These are phyloP conservation scores for Ceratobasidium sp. DNA, from an alignment of 1,284 basidiomycete genomes.

Conservation along the genomic window DNA sequence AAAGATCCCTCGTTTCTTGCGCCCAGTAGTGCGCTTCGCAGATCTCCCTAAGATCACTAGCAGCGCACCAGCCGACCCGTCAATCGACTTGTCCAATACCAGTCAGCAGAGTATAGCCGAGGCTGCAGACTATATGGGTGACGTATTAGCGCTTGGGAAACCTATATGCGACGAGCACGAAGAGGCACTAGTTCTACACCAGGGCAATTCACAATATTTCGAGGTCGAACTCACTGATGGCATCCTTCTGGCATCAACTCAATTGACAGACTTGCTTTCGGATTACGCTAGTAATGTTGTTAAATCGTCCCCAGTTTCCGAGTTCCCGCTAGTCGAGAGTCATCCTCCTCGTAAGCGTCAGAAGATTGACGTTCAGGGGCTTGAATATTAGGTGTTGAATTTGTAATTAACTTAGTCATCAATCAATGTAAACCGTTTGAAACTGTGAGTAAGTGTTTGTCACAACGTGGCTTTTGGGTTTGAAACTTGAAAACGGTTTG, in stretches of 20 bases:
- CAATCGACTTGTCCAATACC: neutral
- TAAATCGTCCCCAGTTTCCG: neutral
- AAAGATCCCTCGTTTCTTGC: neutral
- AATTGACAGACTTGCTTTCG: neutral
- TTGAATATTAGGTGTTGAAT: constrained; percentile 8
- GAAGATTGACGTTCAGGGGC: neutral
- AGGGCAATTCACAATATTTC: constrained; percentile 5
- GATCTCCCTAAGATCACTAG: neutral
- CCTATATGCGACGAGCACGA: neutral
- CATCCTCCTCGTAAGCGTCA: constrained; percentile 1
- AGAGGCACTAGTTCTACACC: too few species aligned
- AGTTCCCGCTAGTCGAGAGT: neutral
- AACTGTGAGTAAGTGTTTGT: constrained; percentile 13
- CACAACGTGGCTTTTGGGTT: constrained; percentile 8
- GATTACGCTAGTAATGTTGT: neutral
- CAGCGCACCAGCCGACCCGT: neutral
- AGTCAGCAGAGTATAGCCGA: neutral
- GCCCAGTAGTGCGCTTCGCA: constrained; percentile 6
- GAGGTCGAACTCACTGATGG: constrained; percentile 14
- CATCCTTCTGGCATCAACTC: neutral
- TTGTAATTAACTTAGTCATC: constrained; percentile 19
- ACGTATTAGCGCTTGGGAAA: neutral
- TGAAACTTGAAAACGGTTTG: neutral
- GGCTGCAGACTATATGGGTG: neutral
- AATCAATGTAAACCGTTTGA: constrained; percentile 21